Evolutionary conservation across 306 rosid genomes (phyloP).

Genomic region (Sesbania bispinosa): DNA sequence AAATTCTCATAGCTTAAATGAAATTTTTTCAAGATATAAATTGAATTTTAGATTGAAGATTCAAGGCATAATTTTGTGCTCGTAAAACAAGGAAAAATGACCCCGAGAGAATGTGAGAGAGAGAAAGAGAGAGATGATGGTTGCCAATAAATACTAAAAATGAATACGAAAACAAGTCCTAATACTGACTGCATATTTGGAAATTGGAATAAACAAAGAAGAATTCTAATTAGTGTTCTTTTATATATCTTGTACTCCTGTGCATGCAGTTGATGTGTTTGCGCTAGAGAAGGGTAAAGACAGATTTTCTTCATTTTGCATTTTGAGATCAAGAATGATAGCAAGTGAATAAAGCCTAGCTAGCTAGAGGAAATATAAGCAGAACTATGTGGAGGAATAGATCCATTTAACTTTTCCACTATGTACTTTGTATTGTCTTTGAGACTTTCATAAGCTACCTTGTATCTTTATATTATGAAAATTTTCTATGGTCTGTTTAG

Average conservation of each 20-base stretch:
- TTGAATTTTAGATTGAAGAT: too few relatives aligned
- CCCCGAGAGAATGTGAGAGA: too few relatives aligned
- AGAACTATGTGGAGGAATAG: background rate
- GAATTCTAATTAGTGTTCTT: background rate
- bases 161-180: too few relatives aligned
- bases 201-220: background rate
- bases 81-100: too few relatives aligned
- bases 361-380: slow-evolving; percentile 18
- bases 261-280: slow-evolving; percentile 39
- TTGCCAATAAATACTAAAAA: too few relatives aligned
- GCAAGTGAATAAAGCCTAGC: too few relatives aligned
- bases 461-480: slow-evolving; percentile 8
- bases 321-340: background rate
- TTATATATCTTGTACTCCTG: background rate
- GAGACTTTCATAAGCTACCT: slow-evolving; percentile 17
- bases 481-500: slow-evolving; percentile 13
- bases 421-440: slow-evolving; percentile 17
- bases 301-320: slow-evolving; percentile 21
- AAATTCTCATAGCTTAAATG: too few relatives aligned
- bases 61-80: too few relatives aligned
- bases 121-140: too few relatives aligned
- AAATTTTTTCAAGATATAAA: too few relatives aligned
- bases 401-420: background rate
- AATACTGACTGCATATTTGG: background rate
- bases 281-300: slow-evolving; percentile 6